These are phyloP conservation scores for Sclerotinia trifoliorum DNA, from an alignment of 2,329 filamentous ascomycete species.

Conservation along the genomic window DNA sequence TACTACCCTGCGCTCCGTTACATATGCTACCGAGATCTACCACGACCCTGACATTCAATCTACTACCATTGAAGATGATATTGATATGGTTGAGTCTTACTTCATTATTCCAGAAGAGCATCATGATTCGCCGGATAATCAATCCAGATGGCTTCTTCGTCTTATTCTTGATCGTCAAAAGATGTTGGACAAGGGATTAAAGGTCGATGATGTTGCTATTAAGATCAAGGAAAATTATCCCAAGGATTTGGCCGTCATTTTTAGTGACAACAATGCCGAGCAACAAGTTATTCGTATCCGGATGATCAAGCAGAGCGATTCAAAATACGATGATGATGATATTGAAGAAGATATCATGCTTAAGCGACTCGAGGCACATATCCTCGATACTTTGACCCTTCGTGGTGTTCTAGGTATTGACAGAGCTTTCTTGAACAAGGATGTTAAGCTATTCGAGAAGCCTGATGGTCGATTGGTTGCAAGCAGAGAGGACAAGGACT, in stretches of 20 bases:
- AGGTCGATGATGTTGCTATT: slow-evolving; percentile 84
- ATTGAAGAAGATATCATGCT: slow-evolving; percentile 89
- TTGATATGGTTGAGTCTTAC: slow-evolving; percentile 94
- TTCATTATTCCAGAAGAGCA: slow-evolving; percentile 87
- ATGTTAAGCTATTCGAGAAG: slow-evolving; percentile 64
- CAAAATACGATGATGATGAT: slow-evolving; percentile 70
- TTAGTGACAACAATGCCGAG: slow-evolving; percentile 97
- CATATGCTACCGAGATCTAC: slow-evolving; percentile 91
- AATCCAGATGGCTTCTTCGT: slow-evolving; percentile 94
- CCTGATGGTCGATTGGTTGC: slow-evolving; percentile 72
- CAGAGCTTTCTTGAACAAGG: slow-evolving; percentile 88
- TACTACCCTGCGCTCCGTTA: slow-evolving; percentile 88
- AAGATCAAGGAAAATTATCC: slow-evolving; percentile 88
- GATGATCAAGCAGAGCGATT: slow-evolving; percentile 67
- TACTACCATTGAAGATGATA: slow-evolving; percentile 83
- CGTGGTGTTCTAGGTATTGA: slow-evolving; percentile 88
- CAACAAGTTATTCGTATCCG: slow-evolving; percentile 92
- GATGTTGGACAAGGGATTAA: slow-evolving; percentile 90
- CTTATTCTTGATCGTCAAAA: slow-evolving; percentile 91
- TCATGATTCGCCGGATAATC: slow-evolving; percentile 60
- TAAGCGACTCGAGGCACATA: slow-evolving; percentile 86
- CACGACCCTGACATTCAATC: slow-evolving; percentile 88
- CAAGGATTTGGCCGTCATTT: slow-evolving; percentile 84
- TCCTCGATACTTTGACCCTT: slow-evolving; percentile 86
- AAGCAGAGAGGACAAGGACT: slow-evolving; percentile 69